Base-by-base conservation (phyloP, 1,284 basidiomycete species). In the Ceratobasidium sp. region DNA sequence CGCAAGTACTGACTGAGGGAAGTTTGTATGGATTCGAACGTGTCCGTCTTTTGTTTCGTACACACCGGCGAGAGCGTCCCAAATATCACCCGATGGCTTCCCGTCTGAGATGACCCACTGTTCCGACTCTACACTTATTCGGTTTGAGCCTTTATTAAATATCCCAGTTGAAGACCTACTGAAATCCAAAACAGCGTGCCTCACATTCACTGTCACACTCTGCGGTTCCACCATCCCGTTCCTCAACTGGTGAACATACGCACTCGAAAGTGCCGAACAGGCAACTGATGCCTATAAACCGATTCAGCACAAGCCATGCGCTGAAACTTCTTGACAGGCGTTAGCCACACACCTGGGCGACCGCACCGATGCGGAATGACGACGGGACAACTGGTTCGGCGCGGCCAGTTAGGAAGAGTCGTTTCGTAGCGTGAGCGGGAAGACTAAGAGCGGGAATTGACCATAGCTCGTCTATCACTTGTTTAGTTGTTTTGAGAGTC, bases 21-120 rank as follows among this genome's bases (percentile, higher is more conserved):
- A 91, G 77, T 90, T 90, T 27, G 89, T 89, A 78, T 90, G 89
- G n/a, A 90, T 85, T 31, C 89, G 84, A 15, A 90, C 86, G 63
- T 83, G 82, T 60, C 82, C 77, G 71, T 87, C 87, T 75, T 85
- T 86, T 2, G 89, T 89, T 64, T 81, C 78, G 79, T 90, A 90
- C 0, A 88, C 75, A 0, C 89, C 89, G 0, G 87, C 86, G 6
- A 90, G 82, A 0, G 80, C 78, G 75, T 90, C 89, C 83, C 87
- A 90, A 0, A 86, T 41, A 0, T 79, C 79, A 8, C 80, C 82
- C 7, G 78, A 62, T 7, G 82, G 76, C 53, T 83, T 56, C 0
- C 82, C 84, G 76, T 90, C 82, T 0, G 89, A 64, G 0, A 84
- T 85, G 75, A 88, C 88, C 77, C 83, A 89, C 0, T 80, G 81